A percentile compares a stretch with the other conserved stretches of the same genome.
These are phyloP conservation scores for Cydonia oblonga DNA, from an alignment of 331 rosid species.

Conservation along the genomic window DNA sequence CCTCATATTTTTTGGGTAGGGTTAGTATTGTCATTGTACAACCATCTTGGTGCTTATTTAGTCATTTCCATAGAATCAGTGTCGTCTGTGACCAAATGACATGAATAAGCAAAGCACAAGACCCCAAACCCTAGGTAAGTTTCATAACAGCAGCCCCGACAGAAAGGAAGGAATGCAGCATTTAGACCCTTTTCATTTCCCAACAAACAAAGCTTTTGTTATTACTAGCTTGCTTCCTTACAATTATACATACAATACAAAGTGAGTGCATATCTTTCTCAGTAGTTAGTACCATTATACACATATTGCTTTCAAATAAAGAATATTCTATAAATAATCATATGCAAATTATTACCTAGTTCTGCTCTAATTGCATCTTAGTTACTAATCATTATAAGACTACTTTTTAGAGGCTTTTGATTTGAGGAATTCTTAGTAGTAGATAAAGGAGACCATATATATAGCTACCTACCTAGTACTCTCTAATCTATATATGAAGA, in stretches of 20 bases:
- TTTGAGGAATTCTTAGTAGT: conserved; percentile 1
- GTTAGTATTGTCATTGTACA: conserved; percentile 28
- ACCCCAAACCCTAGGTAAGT: conserved; percentile 57
- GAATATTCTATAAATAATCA: conserved; percentile 14
- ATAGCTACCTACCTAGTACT: neutral
- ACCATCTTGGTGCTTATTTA: conserved; percentile 19
- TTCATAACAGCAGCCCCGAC: conserved; percentile 79
- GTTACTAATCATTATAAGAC: neutral
- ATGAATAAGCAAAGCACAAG: conserved; percentile 66
- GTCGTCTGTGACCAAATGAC: conserved; percentile 3
- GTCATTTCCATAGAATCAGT: conserved; percentile 15
- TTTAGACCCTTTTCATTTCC: conserved; percentile 86
- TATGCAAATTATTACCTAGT: neutral
- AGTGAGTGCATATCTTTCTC: neutral
- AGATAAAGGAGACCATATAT: neutral
- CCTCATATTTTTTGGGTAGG: too few species aligned
- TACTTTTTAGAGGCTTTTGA: neutral
- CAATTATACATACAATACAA: too few species aligned
- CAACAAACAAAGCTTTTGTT: conserved; percentile 68
- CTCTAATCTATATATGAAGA: too few species aligned
- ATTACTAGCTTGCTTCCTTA: neutral
- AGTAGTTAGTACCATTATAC: neutral
- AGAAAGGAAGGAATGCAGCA: conserved; percentile 94
- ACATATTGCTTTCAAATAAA: neutral
- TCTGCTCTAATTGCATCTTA: conserved; percentile 16